phyloP scores from a whole-genome alignment of 2,329 filamentous ascomycete genomes.

The Hypoxylon sp. region DNA sequence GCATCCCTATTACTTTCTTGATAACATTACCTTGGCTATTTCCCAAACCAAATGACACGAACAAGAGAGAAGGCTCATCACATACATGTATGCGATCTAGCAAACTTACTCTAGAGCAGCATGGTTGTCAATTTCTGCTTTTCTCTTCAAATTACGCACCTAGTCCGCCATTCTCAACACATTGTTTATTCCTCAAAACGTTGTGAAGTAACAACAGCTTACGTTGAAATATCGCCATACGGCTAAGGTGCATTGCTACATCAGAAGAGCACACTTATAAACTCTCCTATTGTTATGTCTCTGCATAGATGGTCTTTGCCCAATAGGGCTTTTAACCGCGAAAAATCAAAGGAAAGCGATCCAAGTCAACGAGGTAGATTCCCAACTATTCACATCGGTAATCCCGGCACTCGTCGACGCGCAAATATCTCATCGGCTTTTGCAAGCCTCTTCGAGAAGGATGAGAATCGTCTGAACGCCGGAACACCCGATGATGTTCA shows the following conservation, averaged over 20 bases:
- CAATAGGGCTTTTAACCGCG: slow-evolving; percentile 36
- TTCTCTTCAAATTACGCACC: slow-evolving; percentile 19
- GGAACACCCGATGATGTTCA: not conserved
- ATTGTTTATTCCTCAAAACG: slow-evolving; percentile 23
- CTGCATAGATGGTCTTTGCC: slow-evolving; percentile 44
- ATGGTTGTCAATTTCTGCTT: not conserved
- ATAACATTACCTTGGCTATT: not conserved
- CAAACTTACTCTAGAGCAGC: not conserved
- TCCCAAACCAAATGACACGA: not conserved
- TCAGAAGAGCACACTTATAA: slow-evolving; percentile 31
- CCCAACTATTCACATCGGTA: slow-evolving; percentile 35
- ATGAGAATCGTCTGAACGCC: slow-evolving; percentile 30
- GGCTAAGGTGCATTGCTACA: slow-evolving; percentile 35
- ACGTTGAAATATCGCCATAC: slow-evolving; percentile 23
- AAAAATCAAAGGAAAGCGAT: slow-evolving; percentile 32
- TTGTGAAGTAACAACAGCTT: slow-evolving; percentile 20
- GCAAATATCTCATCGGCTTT: slow-evolving; percentile 39
- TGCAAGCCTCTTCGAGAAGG: slow-evolving; percentile 38
- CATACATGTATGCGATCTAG: not conserved
- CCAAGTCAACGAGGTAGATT: slow-evolving; percentile 24
- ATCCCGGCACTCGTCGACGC: slow-evolving; percentile 23
- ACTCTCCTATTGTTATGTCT: slow-evolving; percentile 40
- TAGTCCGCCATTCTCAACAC: slow-evolving; percentile 24
- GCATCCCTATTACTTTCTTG: not conserved
- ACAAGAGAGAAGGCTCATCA: not conserved